Evolutionary conservation across 2,329 filamentous ascomycete genomes (phyloP), one percentile per base, ranked within the genome.

Genomic region (Tolypocladium guangdongense): DNA sequence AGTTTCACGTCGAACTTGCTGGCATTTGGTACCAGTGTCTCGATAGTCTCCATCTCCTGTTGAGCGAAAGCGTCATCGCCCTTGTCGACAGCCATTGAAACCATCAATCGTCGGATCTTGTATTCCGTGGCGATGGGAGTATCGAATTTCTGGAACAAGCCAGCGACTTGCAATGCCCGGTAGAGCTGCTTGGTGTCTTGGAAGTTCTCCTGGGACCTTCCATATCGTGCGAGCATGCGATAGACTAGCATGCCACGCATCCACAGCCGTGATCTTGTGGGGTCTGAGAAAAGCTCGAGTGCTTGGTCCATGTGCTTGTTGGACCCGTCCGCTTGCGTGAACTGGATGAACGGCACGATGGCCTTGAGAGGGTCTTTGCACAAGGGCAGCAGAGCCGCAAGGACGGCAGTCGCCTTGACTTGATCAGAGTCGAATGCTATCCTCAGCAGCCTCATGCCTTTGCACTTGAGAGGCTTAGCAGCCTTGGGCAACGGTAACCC

Each of bases 31-130:
- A 59, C 56, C 20, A 67, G 43, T 10, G 53, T 35, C 11, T 50
- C 46, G n/a, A 69, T 55, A 1, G 55, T 52, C 6, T 49, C 38
- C 51, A 68, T 59, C 52, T 68, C 67, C 37, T 55, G 43, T 7
- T 50, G 52, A 7, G 62, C 63, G 38, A 63, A 62, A 4, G 50
- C 54, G 24, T 66, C 59, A 45, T 68, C 63, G 7, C 59, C 60
- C 16, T 61, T 66, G 24, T 64, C 58, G 6, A 64, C 55, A 38
- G 65, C 62, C 46, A 59, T 60, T 14, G 62, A 51, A 1, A 58
- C 50, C 52, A 70, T 60, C 45, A 62, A 57, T 7, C 62, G 57
- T 50, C 66, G 63, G 18, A 66, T 62, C 16, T 63, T 57, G 51
- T 66, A 67, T 46, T 68, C 60, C 1, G 54, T 57, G 36, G 56